A percentile compares a stretch with the other conserved stretches of the same genome.
Evolutionary conservation across 192 early-diverging fungal species (phyloP).

Genomic region (Oehlia diaphana): DNA sequence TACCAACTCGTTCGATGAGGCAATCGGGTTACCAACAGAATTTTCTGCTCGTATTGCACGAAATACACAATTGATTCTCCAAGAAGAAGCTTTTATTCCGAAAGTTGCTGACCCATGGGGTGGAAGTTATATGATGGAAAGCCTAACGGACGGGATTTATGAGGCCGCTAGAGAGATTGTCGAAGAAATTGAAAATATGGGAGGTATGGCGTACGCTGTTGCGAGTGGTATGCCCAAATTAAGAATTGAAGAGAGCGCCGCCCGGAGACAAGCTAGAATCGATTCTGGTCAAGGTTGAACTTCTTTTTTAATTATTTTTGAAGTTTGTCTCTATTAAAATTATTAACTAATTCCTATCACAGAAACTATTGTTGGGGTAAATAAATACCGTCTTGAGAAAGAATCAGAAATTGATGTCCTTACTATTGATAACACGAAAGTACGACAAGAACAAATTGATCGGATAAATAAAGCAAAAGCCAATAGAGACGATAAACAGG

Average conservation of each 20-base stretch:
- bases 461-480: slow-evolving; percentile 60
- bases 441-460: slow-evolving; percentile 64
- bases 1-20: slow-evolving; percentile 91
- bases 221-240: slow-evolving; percentile 88
- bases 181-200: slow-evolving; percentile 79
- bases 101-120: slow-evolving; percentile 92
- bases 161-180: slow-evolving; percentile 67
- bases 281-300: slow-evolving; percentile 77
- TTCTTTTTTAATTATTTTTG: background rate
- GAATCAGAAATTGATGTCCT: slow-evolving; percentile 71
- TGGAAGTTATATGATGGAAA: slow-evolving; percentile 93
- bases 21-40: slow-evolving; percentile 83
- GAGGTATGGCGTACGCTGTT: slow-evolving; percentile 91
- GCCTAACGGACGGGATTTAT: slow-evolving; percentile 79
- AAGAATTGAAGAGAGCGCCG: slow-evolving; percentile 84
- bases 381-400: slow-evolving; percentile 76
- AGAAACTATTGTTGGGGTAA: slow-evolving; percentile 88
- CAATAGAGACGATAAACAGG: slow-evolving; percentile 54
- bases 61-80: slow-evolving; percentile 89
- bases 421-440: slow-evolving; percentile 79
- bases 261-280: slow-evolving; percentile 85
- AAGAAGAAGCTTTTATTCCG: slow-evolving; percentile 85
- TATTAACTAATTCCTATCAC: background rate
- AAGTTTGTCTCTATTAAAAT: background rate
- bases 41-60: slow-evolving; percentile 85